A percentile compares a stretch with the other conserved stretches of the same genome.
These are phyloP conservation scores for Globisporangium paroecandrum DNA, from an alignment of 352 stramenopile genomes.

Conservation along the genomic window DNA sequence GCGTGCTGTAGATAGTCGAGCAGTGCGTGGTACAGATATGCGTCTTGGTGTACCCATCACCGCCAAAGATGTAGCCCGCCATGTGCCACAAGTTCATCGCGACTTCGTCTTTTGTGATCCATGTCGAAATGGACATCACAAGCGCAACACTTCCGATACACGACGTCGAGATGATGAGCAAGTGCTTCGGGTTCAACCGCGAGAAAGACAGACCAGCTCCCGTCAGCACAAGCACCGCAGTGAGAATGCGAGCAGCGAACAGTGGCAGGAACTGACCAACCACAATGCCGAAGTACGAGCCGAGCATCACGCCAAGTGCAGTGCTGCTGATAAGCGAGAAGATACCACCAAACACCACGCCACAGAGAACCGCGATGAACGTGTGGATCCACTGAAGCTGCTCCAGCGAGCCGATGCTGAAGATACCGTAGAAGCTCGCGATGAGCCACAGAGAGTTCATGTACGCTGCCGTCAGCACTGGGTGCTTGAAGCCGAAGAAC, in stretches of 20 bases:
- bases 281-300: constrained; percentile 59
- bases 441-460: constrained; percentile 58
- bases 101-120: constrained; percentile 58
- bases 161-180: constrained; percentile 66
- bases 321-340: constrained; percentile 54
- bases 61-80: constrained; percentile 66
- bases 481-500: constrained; percentile 51
- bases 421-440: constrained; percentile 64
- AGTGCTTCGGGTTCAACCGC: constrained; percentile 45
- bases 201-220: constrained; percentile 44
- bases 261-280: constrained; percentile 68
- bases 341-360: constrained; percentile 65
- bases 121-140: constrained; percentile 71
- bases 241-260: constrained; percentile 55
- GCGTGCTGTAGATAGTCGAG: constrained; percentile 55
- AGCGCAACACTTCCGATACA: constrained; percentile 62
- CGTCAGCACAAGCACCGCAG: constrained; percentile 33
- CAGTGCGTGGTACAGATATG: constrained; percentile 61
- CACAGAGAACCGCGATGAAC: constrained; percentile 64
- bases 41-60: constrained; percentile 33
- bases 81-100: constrained; percentile 61
- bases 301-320: constrained; percentile 61
- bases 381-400: constrained; percentile 67
- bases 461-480: constrained; percentile 52
- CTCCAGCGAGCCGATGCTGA: constrained; percentile 46